These are phyloP conservation scores for Alternaria sp. DNA, from an alignment of 2,329 filamentous ascomycete species.

Conservation along the genomic window DNA sequence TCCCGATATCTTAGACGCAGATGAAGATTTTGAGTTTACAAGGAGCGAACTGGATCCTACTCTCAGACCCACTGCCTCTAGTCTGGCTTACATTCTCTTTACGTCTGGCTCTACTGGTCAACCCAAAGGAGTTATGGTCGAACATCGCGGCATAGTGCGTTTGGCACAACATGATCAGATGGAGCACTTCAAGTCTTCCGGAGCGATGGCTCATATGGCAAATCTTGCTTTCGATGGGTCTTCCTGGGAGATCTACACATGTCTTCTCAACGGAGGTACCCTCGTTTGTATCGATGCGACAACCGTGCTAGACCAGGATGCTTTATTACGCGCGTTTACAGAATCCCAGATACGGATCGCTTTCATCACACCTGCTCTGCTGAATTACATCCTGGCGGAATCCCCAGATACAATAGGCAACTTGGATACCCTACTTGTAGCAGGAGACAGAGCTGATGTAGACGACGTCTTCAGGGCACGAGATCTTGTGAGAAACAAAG, in stretches of 20 bases:
- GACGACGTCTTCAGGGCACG: conserved; percentile 6
- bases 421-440: background rate
- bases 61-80: conserved; percentile 13
- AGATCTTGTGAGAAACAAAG: conserved; percentile 5
- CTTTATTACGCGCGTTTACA: background rate
- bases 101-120: conserved; percentile 54
- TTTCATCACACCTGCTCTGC: conserved; percentile 1
- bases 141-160: conserved; percentile 62
- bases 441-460: conserved; percentile 8
- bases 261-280: conserved; percentile 63
- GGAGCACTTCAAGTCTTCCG: conserved; percentile 19
- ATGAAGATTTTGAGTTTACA: no score
- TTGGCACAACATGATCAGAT: conserved; percentile 26
- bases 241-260: conserved; percentile 64
- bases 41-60: no score
- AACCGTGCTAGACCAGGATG: background rate
- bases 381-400: background rate
- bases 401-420: background rate
- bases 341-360: background rate
- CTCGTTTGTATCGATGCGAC: conserved; percentile 48
- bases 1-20: background rate
- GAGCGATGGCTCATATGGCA: conserved; percentile 53
- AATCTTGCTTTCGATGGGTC: conserved; percentile 40
- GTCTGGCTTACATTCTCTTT: conserved; percentile 68
- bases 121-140: conserved; percentile 68